Evolutionary conservation across 768 basidiomycete genomes (phyloP).

Genomic region (Austroboletus festivus): DNA sequence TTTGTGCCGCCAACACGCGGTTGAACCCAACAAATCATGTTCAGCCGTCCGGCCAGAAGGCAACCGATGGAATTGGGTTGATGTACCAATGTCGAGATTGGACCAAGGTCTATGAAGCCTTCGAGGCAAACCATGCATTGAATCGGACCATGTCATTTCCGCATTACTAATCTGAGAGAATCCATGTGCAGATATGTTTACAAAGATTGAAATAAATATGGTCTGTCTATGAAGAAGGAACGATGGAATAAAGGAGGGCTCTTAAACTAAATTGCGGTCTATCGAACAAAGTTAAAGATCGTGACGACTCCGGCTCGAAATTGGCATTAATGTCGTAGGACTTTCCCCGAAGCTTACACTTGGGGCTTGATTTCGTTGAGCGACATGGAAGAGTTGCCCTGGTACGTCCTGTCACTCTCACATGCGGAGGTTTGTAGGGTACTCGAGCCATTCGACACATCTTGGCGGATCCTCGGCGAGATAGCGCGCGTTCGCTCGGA

Average conservation of each 20-base stretch:
- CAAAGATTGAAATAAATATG: too few relatives aligned
- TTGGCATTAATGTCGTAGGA: not conserved
- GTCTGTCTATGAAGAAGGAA: too few relatives aligned
- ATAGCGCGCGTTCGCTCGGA: not conserved
- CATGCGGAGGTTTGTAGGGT: slow-evolving; percentile 7
- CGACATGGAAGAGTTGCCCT: slow-evolving; percentile 7
- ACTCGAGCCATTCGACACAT: slow-evolving; percentile 5
- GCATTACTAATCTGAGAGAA: not conserved
- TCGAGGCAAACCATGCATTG: slow-evolving; percentile 18
- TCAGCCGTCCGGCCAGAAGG: slow-evolving; percentile 5
- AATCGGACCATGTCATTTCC: slow-evolving; percentile 17
- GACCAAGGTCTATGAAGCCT: slow-evolving; percentile 19
- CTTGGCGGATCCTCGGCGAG: not conserved
- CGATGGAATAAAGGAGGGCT: too few relatives aligned
- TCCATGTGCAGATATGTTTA: not conserved
- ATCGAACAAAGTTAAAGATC: too few relatives aligned
- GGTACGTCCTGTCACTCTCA: slow-evolving; percentile 2
- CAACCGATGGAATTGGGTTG: slow-evolving; percentile 22
- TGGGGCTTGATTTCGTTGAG: slow-evolving; percentile 11
- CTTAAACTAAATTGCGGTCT: too few relatives aligned
- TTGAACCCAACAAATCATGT: slow-evolving; percentile 26
- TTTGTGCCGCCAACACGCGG: slow-evolving; percentile 34
- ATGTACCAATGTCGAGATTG: slow-evolving; percentile 23
- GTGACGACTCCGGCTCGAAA: not conserved
- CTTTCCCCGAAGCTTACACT: not conserved